Percentiles rank a stretch among this genome's conserved stretches.
Evolutionary conservation across 2,329 filamentous ascomycete species (phyloP).

Genomic region (Bertia moriformis): DNA sequence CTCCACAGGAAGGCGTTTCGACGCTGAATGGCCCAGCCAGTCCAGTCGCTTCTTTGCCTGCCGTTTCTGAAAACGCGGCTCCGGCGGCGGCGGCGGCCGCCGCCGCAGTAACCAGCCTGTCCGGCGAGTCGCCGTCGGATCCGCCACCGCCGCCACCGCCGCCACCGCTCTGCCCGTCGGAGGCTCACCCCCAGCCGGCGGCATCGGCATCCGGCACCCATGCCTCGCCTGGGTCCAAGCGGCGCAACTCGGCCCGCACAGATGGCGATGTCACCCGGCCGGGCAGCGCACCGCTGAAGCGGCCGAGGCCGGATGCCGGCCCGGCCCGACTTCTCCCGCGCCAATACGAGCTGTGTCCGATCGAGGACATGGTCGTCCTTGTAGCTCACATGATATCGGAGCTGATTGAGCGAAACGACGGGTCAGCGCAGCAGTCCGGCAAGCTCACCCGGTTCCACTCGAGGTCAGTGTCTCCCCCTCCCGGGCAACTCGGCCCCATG

Average conservation of each 20-base stretch:
- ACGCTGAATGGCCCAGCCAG: too few relatives aligned
- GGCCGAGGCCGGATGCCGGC: slow-evolving; percentile 30
- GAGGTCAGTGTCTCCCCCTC: too few relatives aligned
- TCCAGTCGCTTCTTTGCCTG: too few relatives aligned
- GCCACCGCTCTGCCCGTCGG: too few relatives aligned
- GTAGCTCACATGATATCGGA: slow-evolving; percentile 94
- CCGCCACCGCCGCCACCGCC: neutral
- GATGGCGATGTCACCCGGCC: neutral
- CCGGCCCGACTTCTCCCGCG: slow-evolving; percentile 49
- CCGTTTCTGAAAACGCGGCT: neutral
- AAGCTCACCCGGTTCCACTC: slow-evolving; percentile 91
- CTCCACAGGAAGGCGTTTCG: too few relatives aligned
- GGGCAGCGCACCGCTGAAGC: slow-evolving; percentile 24
- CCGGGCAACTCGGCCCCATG: too few relatives aligned
- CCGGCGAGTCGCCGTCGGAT: neutral
- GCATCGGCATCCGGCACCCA: too few relatives aligned
- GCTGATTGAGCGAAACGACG: slow-evolving; percentile 83
- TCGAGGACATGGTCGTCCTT: slow-evolving; percentile 76
- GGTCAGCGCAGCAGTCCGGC: slow-evolving; percentile 68
- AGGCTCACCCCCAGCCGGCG: too few relatives aligned
- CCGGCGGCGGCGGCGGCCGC: too few relatives aligned
- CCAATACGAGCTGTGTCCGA: slow-evolving; percentile 67
- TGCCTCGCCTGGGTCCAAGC: neutral
- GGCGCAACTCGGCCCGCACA: neutral
- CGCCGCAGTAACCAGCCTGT: neutral